Evolutionary conservation across 164 flowering plant species (phyloP).

Genomic region (Magnolia changhungtana): DNA sequence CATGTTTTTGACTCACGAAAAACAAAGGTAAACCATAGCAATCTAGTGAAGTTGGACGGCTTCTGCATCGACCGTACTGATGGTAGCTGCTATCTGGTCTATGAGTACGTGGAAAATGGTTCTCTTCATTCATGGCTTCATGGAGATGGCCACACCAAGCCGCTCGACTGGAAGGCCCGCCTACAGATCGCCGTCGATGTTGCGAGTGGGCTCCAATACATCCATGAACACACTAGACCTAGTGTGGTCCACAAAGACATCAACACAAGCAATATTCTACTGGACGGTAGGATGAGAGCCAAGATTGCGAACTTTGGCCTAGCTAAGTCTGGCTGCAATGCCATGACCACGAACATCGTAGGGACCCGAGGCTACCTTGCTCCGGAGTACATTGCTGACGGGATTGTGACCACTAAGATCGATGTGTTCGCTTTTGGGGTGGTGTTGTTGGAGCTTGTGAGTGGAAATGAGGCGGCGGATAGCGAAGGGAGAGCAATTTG

Average conservation of each 20-base stretch:
- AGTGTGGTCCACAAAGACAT: constrained; percentile 88
- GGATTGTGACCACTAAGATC: constrained; percentile 74
- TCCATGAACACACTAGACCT: constrained; percentile 85
- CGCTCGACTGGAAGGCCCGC: constrained; percentile 71
- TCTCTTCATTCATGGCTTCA: constrained; percentile 81
- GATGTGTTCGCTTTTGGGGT: constrained; percentile 93
- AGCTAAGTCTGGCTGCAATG: constrained; percentile 87
- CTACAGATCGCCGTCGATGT: constrained; percentile 71
- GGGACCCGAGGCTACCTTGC: constrained; percentile 99
- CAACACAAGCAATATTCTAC: constrained; percentile 82
- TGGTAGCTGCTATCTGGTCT: constrained; percentile 70
- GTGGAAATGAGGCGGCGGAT: constrained; percentile 63
- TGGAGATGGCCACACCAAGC: constrained; percentile 16
- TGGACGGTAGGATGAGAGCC: constrained; percentile 76
- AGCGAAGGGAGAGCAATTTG: constrained; percentile 55
- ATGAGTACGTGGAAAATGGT: constrained; percentile 81
- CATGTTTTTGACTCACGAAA: not conserved
- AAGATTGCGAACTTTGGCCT: constrained; percentile 91
- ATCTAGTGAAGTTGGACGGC: constrained; percentile 82
- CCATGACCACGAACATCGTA: constrained; percentile 82
- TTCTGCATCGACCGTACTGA: constrained; percentile 75
- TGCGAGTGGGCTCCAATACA: constrained; percentile 86
- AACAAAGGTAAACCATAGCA: constrained; percentile 86
- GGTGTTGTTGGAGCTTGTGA: constrained; percentile 76
- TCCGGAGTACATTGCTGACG: constrained; percentile 78